Percentiles rank a stretch among this genome's conserved stretches.
phyloP scores from a whole-genome alignment of 2,329 filamentous ascomycete genomes.

The Ophiosphaerella korrae region DNA sequence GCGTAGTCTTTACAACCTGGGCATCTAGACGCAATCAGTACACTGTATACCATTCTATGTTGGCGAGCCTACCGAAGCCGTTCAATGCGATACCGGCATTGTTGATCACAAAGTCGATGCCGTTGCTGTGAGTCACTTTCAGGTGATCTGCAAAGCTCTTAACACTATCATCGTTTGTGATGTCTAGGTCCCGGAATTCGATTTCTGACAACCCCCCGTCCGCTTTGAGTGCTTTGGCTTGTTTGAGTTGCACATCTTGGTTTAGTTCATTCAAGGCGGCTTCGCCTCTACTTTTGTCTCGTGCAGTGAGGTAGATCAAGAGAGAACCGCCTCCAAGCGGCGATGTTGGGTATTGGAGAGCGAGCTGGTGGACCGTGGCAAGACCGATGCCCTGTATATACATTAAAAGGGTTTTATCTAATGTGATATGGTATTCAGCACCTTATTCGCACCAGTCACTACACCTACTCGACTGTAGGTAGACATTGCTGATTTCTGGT shows the following conservation, averaged over 20 bases:
- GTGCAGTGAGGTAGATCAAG: conserved; percentile 60
- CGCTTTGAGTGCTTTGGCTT: conserved; percentile 52
- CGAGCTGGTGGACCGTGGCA: conserved; percentile 59
- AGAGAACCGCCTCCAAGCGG: conserved; percentile 54
- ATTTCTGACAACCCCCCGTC: conserved; percentile 51
- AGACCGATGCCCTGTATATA: conserved; percentile 50
- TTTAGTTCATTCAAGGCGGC: conserved; percentile 53
- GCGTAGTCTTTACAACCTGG: conserved; percentile 55
- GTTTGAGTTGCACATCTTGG: conserved; percentile 52
- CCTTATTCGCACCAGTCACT: conserved; percentile 62
- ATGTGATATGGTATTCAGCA: conserved; percentile 4
- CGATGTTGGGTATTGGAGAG: conserved; percentile 59
- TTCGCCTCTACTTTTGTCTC: conserved; percentile 55
- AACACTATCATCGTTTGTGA: conserved; percentile 54
- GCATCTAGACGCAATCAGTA: conserved; percentile 37
- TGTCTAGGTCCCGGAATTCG: conserved; percentile 55
- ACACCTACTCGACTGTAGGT: conserved; percentile 51
- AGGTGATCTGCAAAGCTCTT: conserved; percentile 50
- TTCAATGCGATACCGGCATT: conserved; percentile 58
- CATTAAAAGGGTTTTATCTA: not conserved
- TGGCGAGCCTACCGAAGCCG: conserved; percentile 47
- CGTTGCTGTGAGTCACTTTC: conserved; percentile 52
- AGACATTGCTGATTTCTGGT: conserved; percentile 24
- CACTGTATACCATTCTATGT: not conserved
- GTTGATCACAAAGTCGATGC: conserved; percentile 60